Percentiles rank a stretch among this genome's conserved stretches.
Evolutionary conservation across 805 yeast genomes (phyloP).

Genomic region (Metschnikowia aberdeeniae): DNA sequence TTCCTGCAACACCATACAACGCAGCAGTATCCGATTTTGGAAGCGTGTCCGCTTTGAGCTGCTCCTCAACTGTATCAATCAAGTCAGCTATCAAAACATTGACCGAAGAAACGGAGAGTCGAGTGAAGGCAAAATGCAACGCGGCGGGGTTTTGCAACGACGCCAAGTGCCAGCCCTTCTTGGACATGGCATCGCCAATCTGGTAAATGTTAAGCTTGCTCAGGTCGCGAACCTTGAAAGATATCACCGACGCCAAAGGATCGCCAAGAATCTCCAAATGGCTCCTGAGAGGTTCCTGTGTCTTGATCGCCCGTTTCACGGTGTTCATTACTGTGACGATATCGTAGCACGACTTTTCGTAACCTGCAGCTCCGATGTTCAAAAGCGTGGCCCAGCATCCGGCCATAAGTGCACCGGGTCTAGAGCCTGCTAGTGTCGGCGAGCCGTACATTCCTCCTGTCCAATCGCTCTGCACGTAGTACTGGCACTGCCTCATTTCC

Average conservation of each 20-base stretch:
- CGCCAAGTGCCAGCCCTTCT: conserved; percentile 84
- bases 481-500: conserved; percentile 72
- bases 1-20: conserved; percentile 93
- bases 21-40: conserved; percentile 69
- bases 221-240: conserved; percentile 54
- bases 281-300: conserved; percentile 40
- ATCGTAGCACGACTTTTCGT: conserved; percentile 57
- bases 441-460: conserved; percentile 94
- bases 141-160: conserved; percentile 89
- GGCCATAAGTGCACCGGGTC: conserved; percentile 97
- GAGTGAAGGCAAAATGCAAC: conserved; percentile 83
- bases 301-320: conserved; percentile 46
- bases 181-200: conserved; percentile 64
- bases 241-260: conserved; percentile 76
- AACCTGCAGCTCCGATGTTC: conserved; percentile 80
- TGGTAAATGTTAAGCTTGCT: conserved; percentile 62
- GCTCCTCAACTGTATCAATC: conserved; percentile 39
- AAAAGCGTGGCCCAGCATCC: conserved; percentile 97
- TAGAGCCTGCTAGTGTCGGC: conserved; percentile 92
- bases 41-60: conserved; percentile 25
- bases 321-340: conserved; percentile 64
- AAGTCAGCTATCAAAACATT: conserved; percentile 57
- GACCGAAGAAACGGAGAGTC: conserved; percentile 57
- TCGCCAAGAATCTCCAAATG: conserved; percentile 75
- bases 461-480: conserved; percentile 83